Percentiles rank a stretch among this genome's conserved stretches.
Evolutionary conservation across 1,284 basidiomycete species (phyloP).

Genomic region (Pyrrhoderma noxium): DNA sequence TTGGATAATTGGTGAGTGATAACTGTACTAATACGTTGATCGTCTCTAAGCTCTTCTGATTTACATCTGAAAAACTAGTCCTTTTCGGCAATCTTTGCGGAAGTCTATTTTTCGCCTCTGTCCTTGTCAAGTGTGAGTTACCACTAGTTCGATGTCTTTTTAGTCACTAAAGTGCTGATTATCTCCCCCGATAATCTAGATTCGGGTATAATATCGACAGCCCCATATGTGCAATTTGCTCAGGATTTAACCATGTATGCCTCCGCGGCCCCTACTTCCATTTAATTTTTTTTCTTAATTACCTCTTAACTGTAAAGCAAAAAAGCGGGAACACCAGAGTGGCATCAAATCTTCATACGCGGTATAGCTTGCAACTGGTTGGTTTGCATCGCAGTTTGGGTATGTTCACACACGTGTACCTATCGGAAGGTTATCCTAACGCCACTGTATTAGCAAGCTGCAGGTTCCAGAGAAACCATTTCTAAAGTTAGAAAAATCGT

Average conservation of each 20-base stretch:
- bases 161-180: not conserved
- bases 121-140: constrained; percentile 60
- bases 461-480: constrained; percentile 62
- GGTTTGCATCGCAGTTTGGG: constrained; percentile 74
- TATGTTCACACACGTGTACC: no score
- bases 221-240: constrained; percentile 52
- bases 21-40: not conserved
- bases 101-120: constrained; percentile 62
- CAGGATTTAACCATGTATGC: constrained; percentile 47
- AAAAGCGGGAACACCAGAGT: constrained; percentile 57
- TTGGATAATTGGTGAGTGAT: constrained; percentile 52
- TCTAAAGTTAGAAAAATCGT: constrained; percentile 45
- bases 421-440: not conserved
- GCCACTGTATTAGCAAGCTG: no score
- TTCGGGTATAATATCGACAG: constrained; percentile 46
- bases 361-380: constrained; percentile 78
- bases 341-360: constrained; percentile 70
- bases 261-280: not conserved
- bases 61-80: constrained; percentile 32
- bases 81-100: constrained; percentile 67
- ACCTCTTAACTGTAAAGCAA: constrained; percentile 39
- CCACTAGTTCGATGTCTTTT: no score
- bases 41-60: not conserved
- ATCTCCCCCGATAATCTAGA: no score
- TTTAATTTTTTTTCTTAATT: no score